Evolutionary conservation across 1,284 basidiomycete genomes (phyloP), one percentile per base, ranked within the genome.

Genomic region (Volvariella volvacea): DNA sequence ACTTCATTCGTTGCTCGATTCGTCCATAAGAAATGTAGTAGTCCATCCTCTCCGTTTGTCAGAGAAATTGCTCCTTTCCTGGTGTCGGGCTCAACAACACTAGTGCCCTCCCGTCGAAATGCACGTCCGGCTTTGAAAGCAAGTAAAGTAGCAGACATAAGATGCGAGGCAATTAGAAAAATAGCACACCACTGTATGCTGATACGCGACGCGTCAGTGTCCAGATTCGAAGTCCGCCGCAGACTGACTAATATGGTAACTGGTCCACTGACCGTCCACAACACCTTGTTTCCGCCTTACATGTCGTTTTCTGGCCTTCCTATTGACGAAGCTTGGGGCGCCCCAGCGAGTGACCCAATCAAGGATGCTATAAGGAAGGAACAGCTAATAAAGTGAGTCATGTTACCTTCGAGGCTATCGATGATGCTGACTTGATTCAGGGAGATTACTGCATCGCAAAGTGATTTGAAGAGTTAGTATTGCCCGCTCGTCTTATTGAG

Each of bases 111-210:
- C 41, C 82, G 71, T 45, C 85, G 68, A 48, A 83, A 77, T 1
- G 79, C 79, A 21, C 85, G 74, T n/a, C 87, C 88, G 2, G 88
- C 87, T 57, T 89, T 89, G 70, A 89, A 87, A 12, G 82, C 83
- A 39, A 88, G 74, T 17, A 81, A 68, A n/a, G 69, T 69, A 47
- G 71, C 68, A 17, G 64, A 49, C 62, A 67, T 68, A 6, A 41
- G 42, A 38, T 25, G 20, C 43, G 37, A 22, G n/a, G n/a, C n/a
- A n/a, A n/a, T n/a, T n/a, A n/a, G n/a, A n/a, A n/a, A n/a, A n/a
- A n/a, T n/a, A n/a, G n/a, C n/a, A n/a, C n/a, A n/a, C n/a, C n/a
- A n/a, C n/a, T n/a, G n/a, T n/a, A n/a, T n/a, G n/a, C n/a, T n/a
- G n/a, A n/a, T n/a, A 44, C 56, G 64, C 63, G 68, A 70, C 68